A percentile compares a stretch with the other conserved stretches of the same genome.
Conservation (phyloP, 2,329 filamentous ascomycete genomes). For the Diplocarpon mali region DNA sequence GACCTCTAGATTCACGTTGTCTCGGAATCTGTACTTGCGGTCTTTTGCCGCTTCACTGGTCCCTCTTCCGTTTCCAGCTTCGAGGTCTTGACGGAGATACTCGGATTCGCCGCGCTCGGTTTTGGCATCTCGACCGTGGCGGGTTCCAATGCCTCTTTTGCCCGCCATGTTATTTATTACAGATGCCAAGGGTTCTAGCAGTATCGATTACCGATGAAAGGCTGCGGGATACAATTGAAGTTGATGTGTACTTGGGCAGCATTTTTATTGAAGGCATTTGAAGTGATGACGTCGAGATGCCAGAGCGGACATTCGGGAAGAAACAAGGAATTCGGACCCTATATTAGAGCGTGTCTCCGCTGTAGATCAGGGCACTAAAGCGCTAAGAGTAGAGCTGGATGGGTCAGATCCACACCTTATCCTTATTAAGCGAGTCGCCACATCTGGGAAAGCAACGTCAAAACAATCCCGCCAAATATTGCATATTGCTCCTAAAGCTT, state of each 20-base stretch:
- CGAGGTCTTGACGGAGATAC: not conserved
- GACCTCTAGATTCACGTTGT: constrained; percentile 11
- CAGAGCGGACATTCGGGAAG: not conserved
- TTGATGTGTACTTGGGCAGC: too few species aligned
- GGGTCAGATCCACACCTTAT: too few species aligned
- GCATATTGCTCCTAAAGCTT: too few species aligned
- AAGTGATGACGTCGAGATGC: not conserved
- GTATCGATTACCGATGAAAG: not conserved
- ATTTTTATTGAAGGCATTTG: not conserved
- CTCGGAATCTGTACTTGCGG: constrained; percentile 17
- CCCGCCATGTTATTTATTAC: not conserved
- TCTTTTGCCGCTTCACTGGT: constrained; percentile 5
- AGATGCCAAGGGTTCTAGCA: not conserved
- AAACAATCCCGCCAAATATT: too few species aligned
- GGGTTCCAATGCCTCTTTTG: constrained; percentile 1
- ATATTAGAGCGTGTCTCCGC: not conserved
- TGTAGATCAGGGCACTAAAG: too few species aligned
- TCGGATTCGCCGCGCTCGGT: not conserved
- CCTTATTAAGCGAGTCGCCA: too few species aligned
- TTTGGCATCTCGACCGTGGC: not conserved
- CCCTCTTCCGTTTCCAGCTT: not conserved
- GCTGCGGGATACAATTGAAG: too few species aligned
- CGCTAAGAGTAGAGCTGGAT: too few species aligned
- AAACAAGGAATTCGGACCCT: not conserved
- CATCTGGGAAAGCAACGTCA: too few species aligned